Conservation (phyloP, 495 filamentous ascomycete genomes). For the Talaromyces proteolyticus region DNA sequence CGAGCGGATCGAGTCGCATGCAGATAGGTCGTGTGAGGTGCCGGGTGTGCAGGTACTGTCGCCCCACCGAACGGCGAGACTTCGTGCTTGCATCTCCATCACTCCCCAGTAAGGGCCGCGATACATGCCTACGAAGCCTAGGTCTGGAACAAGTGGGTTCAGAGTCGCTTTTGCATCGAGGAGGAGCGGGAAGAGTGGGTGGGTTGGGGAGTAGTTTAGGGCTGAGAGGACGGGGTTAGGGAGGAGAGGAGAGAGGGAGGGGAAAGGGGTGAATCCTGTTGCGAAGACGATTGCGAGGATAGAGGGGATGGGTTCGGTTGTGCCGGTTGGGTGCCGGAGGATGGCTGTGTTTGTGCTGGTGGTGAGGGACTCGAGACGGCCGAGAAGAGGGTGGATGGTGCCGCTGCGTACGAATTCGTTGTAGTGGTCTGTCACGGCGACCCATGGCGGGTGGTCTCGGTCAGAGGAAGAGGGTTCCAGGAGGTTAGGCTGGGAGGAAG, state of each 20-base stretch:
- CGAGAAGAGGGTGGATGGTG: constrained; percentile 40
- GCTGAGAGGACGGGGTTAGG: constrained; percentile 44
- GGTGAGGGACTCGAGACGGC: no score
- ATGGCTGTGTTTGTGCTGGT: no score
- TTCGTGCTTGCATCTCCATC: constrained; percentile 80
- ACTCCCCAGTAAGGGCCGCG: constrained; percentile 81
- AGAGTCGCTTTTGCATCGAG: constrained; percentile 62
- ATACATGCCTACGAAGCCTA: constrained; percentile 84
- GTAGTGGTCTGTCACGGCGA: constrained; percentile 67
- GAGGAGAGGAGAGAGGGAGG: constrained; percentile 57
- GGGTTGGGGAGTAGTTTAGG: constrained; percentile 47
- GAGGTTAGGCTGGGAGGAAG: constrained; percentile 50
- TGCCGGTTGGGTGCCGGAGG: no score
- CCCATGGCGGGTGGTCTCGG: constrained; percentile 45
- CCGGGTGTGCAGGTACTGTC: constrained; percentile 4
- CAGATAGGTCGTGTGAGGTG: constrained; percentile 15
- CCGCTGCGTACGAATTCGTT: constrained; percentile 63
- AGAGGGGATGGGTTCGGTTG: no score
- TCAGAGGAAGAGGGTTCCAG: constrained; percentile 12
- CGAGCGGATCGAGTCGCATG: constrained; percentile 19
- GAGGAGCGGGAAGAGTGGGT: constrained; percentile 59
- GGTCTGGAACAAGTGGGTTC: constrained; percentile 50
- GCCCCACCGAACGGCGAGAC: constrained; percentile 44
- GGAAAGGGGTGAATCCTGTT: constrained; percentile 65
- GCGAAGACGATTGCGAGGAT: constrained; percentile 66